These are phyloP conservation scores for Albugo candida DNA, from an alignment of 352 stramenopile genomes.

Conservation along the genomic window DNA sequence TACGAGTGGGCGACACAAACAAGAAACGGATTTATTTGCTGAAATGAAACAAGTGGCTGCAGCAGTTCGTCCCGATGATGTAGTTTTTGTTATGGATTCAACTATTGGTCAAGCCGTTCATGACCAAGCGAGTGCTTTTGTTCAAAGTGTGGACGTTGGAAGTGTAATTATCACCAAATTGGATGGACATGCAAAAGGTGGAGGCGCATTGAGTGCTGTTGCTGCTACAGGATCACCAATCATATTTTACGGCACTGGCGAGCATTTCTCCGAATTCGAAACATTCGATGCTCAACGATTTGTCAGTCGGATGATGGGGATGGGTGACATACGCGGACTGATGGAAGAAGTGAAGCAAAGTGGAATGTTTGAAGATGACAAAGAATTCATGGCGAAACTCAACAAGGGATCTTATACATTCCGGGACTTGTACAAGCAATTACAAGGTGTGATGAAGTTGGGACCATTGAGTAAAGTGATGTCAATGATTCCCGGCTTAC, in stretches of 20 bases:
- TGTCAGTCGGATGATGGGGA: slow-evolving; percentile 95
- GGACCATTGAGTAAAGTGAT: slow-evolving; percentile 95
- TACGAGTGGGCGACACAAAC: slow-evolving; percentile 95
- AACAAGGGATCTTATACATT: slow-evolving; percentile 95
- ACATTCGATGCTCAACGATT: slow-evolving; percentile 95
- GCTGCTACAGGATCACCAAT: slow-evolving; percentile 94
- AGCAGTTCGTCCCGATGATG: slow-evolving; percentile 89
- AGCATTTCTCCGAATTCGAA: slow-evolving; percentile 98
- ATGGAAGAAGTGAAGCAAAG: slow-evolving; percentile 87
- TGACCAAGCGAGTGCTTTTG: slow-evolving; percentile 93
- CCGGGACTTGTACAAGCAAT: slow-evolving; percentile 98
- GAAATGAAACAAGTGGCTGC: slow-evolving; percentile 98
- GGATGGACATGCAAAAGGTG: slow-evolving; percentile 97
- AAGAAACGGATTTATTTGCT: slow-evolving; percentile 95
- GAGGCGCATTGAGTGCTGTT: slow-evolving; percentile 94
- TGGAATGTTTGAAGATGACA: slow-evolving; percentile 83
- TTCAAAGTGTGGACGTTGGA: slow-evolving; percentile 89
- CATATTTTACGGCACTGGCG: slow-evolving; percentile 95
- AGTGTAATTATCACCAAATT: slow-evolving; percentile 99
- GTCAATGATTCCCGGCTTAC: slow-evolving; percentile 95
- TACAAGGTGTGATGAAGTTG: slow-evolving; percentile 96
- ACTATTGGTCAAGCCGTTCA: slow-evolving; percentile 97
- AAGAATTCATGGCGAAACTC: slow-evolving; percentile 92
- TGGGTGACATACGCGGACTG: slow-evolving; percentile 93
- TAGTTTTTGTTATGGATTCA: slow-evolving; percentile 99